Conservation (phyloP, 78 protist species). For the Dictyostelium intermedium region DNA sequence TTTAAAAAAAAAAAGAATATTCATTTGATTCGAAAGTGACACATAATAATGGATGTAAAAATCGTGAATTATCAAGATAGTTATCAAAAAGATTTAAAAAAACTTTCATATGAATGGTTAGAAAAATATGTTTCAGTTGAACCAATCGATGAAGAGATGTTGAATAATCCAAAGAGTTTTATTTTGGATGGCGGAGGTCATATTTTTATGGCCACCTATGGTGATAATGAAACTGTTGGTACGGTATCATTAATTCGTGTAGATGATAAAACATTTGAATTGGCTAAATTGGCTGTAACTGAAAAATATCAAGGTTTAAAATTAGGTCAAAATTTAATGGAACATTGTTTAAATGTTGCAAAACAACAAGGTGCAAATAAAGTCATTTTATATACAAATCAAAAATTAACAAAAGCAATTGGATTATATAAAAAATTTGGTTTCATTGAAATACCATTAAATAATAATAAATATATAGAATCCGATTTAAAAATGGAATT, state of each 20-base stretch:
- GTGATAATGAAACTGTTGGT: not conserved
- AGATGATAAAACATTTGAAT: not conserved
- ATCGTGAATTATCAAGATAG: not conserved
- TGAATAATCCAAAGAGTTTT: not conserved
- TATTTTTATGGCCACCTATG: not conserved
- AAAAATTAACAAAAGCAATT: not conserved
- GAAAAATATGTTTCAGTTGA: not conserved
- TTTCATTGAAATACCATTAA: not conserved
- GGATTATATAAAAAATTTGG: constrained; percentile 4
- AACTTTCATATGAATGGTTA: constrained; percentile 1
- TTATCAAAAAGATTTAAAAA: not conserved
- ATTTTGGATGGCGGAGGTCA: not conserved
- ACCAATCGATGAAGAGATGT: not conserved
- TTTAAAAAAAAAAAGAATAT: too few relatives aligned
- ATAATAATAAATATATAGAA: not conserved
- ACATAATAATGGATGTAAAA: not conserved
- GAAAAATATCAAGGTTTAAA: not conserved
- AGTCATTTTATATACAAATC: not conserved
- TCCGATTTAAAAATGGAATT: not conserved
- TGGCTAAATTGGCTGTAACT: not conserved
- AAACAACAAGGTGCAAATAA: not conserved
- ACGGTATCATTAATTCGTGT: not conserved
- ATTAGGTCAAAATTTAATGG: not conserved
- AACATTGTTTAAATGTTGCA: not conserved
- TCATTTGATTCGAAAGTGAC: too few relatives aligned